Percentiles rank a stretch among this genome's conserved stretches.
Evolutionary conservation across 495 filamentous ascomycete species (phyloP).

Genomic region (Tuber indicum): DNA sequence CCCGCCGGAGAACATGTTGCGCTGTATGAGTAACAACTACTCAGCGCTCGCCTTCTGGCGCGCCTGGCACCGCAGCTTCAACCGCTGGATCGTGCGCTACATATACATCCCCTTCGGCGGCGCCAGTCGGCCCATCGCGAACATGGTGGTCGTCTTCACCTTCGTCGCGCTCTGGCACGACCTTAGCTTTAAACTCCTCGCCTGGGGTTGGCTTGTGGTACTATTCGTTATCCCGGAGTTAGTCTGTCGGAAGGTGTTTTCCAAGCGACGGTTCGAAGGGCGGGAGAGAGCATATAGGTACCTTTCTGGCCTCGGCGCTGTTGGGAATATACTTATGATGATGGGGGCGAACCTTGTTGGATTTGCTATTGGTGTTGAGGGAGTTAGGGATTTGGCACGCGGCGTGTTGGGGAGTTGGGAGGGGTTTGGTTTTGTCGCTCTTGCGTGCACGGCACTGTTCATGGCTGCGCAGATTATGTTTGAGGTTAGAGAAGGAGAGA

Average conservation of each 20-base stretch:
- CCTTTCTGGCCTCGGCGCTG: conserved; percentile 76
- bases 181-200: conserved; percentile 81
- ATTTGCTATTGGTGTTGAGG: conserved; percentile 87
- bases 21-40: conserved; percentile 94
- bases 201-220: conserved; percentile 95
- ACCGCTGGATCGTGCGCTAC: conserved; percentile 89
- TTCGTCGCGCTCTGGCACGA: conserved; percentile 99
- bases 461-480: conserved; percentile 93
- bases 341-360: conserved; percentile 91
- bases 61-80: conserved; percentile 87
- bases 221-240: conserved; percentile 89
- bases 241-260: conserved; percentile 63
- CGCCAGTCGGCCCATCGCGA: conserved; percentile 52
- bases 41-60: conserved; percentile 92
- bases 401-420: conserved; percentile 46
- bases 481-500: conserved; percentile 80
- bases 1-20: conserved; percentile 95
- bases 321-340: conserved; percentile 88
- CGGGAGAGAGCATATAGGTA: conserved; percentile 65
- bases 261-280: conserved; percentile 59
- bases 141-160: conserved; percentile 82
- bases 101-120: conserved; percentile 91
- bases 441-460: conserved; percentile 66
- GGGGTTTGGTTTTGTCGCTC: conserved; percentile 66
- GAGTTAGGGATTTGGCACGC: conserved; percentile 64